Base-by-base conservation (phyloP, 2,329 filamentous ascomycete species). In the Arthrobotrys musiformis region DNA sequence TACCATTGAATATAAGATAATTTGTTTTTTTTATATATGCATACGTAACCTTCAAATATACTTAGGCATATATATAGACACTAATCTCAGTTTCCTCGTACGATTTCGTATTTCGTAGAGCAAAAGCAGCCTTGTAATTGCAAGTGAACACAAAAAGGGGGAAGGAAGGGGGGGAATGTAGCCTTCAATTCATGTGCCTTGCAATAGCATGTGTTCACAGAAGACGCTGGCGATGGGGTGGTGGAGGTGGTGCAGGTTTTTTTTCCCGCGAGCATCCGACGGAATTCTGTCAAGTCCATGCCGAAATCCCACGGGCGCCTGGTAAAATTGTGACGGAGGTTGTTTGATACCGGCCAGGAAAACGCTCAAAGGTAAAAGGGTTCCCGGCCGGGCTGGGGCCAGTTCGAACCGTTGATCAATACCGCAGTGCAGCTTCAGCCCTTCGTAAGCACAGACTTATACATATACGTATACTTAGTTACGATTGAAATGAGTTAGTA, bases 1-100 rank as follows among this genome's bases (percentile, higher is more conserved):
- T 37, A 72, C 58, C 26, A 70, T 62, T 44, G 19, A 62, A 70
- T 70, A 70, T 58, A 72, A 64, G 68, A 64, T 72, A 72, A 72
- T 72, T 58, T 56, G 24, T 46, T 72, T 64, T 33, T 42, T 48
- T 46, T 22, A 24, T 19, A 19, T 8, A 42, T 17, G 19, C 15
- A 40, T 33, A 33, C 30, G 30, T 33, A 33, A 33, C 30, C 4
- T 33, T n/a, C n/a, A n/a, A n/a, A n/a, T n/a, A n/a, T n/a, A n/a
- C n/a, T n/a, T n/a, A n/a, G 30, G 30, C 30, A 33, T 33, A 33
- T 9, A 33, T 22, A 33, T n/a, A 33, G 17, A 17, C 11, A 7
- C 13, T 19, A 19, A 22, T 48, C n/a, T 48, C n/a, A n/a, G 7
- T 46, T n/a, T n/a, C 33, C 17, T 22, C 46, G 46, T 50, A 24